Evolutionary conservation across 192 early-diverging fungal genomes (phyloP).

Genomic region (Coemansia sp.): DNA sequence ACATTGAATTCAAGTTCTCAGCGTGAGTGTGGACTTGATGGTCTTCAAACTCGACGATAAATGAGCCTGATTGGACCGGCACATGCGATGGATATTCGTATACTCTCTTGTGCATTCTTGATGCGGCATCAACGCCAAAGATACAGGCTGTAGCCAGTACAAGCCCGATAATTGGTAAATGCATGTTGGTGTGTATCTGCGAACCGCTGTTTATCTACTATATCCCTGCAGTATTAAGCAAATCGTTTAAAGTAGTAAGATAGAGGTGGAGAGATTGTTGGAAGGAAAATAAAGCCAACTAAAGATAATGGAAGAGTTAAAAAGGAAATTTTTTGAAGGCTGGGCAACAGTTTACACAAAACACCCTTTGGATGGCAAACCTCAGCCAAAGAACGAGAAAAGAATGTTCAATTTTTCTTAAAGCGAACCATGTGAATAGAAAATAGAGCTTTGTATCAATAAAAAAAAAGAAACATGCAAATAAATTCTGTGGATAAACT

Average conservation of each 20-base stretch:
- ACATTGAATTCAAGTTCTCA: neutral
- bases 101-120: neutral
- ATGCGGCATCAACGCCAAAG: neutral
- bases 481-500: too few species aligned
- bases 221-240: neutral
- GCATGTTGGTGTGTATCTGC: neutral
- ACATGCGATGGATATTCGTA: constrained; percentile 11
- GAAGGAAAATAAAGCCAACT: neutral
- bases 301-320: neutral
- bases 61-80: constrained; percentile 9
- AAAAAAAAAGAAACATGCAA: too few species aligned
- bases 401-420: too few species aligned
- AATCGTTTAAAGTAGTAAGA: neutral
- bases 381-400: too few species aligned
- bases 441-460: too few species aligned
- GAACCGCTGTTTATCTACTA: neutral
- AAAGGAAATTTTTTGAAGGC: neutral
- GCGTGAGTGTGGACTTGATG: constrained; percentile 10
- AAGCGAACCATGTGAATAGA: too few species aligned
- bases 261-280: neutral
- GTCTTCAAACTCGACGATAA: constrained; percentile 32
- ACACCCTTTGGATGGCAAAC: neutral
- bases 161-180: neutral
- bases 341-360: neutral
- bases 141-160: neutral